phyloP scores from a whole-genome alignment of 495 filamentous ascomycete species.

The Penicillium ucsense region DNA sequence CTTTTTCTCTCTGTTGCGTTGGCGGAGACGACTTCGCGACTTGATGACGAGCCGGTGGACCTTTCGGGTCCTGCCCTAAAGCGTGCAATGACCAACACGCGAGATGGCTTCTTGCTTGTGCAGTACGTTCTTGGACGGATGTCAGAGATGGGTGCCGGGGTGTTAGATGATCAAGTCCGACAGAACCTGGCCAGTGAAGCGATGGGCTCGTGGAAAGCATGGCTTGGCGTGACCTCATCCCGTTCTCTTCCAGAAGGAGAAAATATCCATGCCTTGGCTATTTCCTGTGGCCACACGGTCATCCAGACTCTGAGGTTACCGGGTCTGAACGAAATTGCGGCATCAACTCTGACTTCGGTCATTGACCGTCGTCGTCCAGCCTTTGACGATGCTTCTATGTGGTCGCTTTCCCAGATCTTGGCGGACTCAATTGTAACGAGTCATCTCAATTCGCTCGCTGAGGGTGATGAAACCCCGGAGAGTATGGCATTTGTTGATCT shows the following conservation, averaged over 20 bases:
- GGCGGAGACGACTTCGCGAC: conserved; percentile 54
- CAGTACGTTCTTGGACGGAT: conserved; percentile 29
- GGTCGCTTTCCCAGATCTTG: conserved; percentile 24
- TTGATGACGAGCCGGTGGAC: conserved; percentile 14
- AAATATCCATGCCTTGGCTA: conserved; percentile 18
- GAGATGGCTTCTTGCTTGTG: conserved; percentile 29
- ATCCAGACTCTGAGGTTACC: conserved; percentile 18
- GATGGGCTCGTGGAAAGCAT: conserved; percentile 7
- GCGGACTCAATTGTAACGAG: conserved; percentile 22
- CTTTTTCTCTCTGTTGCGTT: conserved; percentile 66
- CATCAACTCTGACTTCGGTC: conserved; percentile 13
- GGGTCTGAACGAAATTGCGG: conserved; percentile 14
- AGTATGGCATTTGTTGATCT: conserved; percentile 59
- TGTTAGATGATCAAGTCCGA: conserved; percentile 23
- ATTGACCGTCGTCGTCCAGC: conserved; percentile 16
- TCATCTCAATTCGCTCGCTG: conserved; percentile 37
- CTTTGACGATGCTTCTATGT: conserved; percentile 11
- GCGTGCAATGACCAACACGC: conserved; percentile 20
- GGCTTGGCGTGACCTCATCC: conserved; percentile 14
- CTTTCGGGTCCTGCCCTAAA: conserved; percentile 6
- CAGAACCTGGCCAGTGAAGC: conserved; percentile 29
- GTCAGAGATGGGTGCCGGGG: conserved; percentile 15
- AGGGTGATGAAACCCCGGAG: conserved; percentile 54
- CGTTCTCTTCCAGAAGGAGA: conserved; percentile 6
- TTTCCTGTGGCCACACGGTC: conserved; percentile 23